These are phyloP conservation scores for Murraya koenigii DNA, from an alignment of 345 rosid genomes.

Conservation along the genomic window DNA sequence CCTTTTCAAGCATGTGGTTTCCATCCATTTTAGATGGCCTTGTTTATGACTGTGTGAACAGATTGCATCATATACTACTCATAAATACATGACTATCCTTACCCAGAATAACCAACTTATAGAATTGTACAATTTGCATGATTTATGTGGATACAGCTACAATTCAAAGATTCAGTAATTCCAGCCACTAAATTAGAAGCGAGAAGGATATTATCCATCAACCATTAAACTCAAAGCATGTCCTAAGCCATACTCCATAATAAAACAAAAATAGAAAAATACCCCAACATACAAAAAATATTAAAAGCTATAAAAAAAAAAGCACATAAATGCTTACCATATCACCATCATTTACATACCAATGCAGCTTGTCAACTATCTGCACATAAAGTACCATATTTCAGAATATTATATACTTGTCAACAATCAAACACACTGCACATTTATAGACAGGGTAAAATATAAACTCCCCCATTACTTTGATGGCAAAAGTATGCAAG, in stretches of 20 bases:
- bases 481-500: neutral
- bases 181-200: neutral
- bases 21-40: neutral
- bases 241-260: neutral
- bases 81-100: neutral
- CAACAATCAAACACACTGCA: neutral
- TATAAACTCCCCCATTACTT: neutral
- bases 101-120: neutral
- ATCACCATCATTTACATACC: conserved; percentile 81
- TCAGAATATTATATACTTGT: conserved; percentile 2
- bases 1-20: neutral
- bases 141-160: neutral
- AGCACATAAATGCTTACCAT: conserved; percentile 52
- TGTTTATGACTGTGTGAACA: neutral
- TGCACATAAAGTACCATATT: conserved; percentile 36
- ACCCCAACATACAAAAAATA: neutral
- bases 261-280: neutral
- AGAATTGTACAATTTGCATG: neutral
- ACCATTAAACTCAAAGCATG: neutral
- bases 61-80: neutral
- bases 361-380: conserved; percentile 84
- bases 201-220: neutral
- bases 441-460: neutral
- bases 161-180: neutral
- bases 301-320: conserved; percentile 6